These are phyloP conservation scores for Fusarium circinatum DNA, from an alignment of 2,329 filamentous ascomycete species.

Conservation along the genomic window DNA sequence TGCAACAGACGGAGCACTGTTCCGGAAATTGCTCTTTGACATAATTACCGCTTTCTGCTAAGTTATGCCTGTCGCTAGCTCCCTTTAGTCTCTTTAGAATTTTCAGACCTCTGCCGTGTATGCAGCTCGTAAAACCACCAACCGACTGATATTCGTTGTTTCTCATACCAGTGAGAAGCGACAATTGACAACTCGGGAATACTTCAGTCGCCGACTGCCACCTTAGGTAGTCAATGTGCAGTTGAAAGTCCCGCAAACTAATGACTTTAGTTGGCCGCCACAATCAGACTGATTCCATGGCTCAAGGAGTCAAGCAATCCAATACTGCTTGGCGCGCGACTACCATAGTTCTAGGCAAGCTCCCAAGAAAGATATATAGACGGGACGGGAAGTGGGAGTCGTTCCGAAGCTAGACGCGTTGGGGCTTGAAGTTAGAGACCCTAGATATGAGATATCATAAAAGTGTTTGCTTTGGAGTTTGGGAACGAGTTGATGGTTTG, in stretches of 20 bases:
- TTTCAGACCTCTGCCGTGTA: neutral
- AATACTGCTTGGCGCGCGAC: neutral
- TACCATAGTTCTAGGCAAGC: neutral
- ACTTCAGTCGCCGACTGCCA: neutral
- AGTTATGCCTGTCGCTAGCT: neutral
- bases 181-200: neutral
- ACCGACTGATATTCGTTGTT: neutral
- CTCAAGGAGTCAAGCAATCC: neutral
- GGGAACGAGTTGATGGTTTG: neutral
- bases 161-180: neutral
- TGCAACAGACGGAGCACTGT: neutral
- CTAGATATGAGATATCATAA: neutral
- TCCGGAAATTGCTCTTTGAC: neutral
- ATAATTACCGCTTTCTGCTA: neutral
- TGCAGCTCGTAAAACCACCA: neutral
- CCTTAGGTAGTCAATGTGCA: neutral
- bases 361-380: neutral
- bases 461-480: neutral
- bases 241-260: conserved; percentile 7
- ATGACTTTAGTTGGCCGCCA: conserved; percentile 3
- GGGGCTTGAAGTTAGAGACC: neutral
- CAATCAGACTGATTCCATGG: conserved; percentile 5
- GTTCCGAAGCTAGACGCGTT: conserved; percentile 11
- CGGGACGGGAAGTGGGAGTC: neutral
- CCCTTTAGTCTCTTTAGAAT: conserved; percentile 6